Conservation (phyloP, 441 rosid species). For the Biscutella laevigata region DNA sequence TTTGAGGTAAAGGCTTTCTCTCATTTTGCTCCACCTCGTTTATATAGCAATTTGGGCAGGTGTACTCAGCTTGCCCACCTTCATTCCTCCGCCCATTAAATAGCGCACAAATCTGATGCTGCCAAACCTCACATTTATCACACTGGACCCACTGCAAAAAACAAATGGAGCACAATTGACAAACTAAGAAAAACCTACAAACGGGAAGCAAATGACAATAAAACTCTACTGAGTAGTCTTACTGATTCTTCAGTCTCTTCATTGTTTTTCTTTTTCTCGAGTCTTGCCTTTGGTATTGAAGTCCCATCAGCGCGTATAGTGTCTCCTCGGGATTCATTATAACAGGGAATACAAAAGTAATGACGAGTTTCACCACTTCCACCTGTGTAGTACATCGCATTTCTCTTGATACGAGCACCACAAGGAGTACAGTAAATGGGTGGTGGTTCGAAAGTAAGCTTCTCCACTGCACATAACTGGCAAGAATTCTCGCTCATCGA, state of each 20-base stretch:
- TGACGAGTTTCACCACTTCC: constrained; percentile 87
- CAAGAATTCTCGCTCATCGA: constrained; percentile 95
- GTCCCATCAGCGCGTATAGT: constrained; percentile 60
- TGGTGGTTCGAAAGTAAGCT: constrained; percentile 96
- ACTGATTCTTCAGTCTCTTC: constrained; percentile 99
- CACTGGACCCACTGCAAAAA: constrained; percentile 97
- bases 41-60: constrained; percentile 97
- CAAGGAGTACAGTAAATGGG: constrained; percentile 94
- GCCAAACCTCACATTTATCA: constrained; percentile 99
- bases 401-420: constrained; percentile 94
- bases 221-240: constrained; percentile 16
- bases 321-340: constrained; percentile 94
- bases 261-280: constrained; percentile 95
- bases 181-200: constrained; percentile 14
- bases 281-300: constrained; percentile 55
- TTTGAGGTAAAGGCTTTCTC: constrained; percentile 87
- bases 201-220: constrained; percentile 2
- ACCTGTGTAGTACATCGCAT: constrained; percentile 87
- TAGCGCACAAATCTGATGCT: constrained; percentile 96
- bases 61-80: constrained; percentile 98
- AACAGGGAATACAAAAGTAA: constrained; percentile 91
- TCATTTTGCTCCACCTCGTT: constrained; percentile 79
- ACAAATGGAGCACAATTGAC: neutral
- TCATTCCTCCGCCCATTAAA: constrained; percentile 98
- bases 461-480: constrained; percentile 97